Evolutionary conservation across 306 rosid species (phyloP).

Genomic region (Vachellia collinsii): DNA sequence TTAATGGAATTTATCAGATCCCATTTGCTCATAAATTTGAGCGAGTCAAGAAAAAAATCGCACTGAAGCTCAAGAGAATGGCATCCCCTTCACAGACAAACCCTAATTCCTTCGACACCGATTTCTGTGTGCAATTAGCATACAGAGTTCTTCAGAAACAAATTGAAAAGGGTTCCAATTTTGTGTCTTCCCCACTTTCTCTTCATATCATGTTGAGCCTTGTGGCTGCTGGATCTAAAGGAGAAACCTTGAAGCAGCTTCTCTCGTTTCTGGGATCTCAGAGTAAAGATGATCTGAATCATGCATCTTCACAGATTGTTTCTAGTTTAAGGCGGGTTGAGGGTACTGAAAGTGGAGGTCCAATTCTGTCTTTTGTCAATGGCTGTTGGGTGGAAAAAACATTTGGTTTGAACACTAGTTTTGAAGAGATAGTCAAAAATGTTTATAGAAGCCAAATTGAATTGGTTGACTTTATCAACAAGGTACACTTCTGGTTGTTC

Average conservation of each 20-base stretch:
- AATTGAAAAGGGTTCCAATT: constrained; percentile 11
- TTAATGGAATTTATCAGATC: not conserved
- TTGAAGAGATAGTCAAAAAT: not conserved
- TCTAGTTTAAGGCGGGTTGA: not conserved
- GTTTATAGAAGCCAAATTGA: constrained; percentile 18
- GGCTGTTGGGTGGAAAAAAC: constrained; percentile 25
- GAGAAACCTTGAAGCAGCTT: not conserved
- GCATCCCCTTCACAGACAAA: not conserved
- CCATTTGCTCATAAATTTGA: not conserved
- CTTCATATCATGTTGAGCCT: not conserved
- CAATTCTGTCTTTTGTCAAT: constrained; percentile 1
- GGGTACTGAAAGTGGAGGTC: not conserved
- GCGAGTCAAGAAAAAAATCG: not conserved
- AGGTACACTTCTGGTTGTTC: constrained; percentile 1
- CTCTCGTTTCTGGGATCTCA: not conserved
- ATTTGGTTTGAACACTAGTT: constrained; percentile 25
- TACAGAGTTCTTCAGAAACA: constrained; percentile 17
- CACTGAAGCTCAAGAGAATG: not conserved
- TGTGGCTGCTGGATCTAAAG: not conserved
- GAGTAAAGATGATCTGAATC: not conserved
- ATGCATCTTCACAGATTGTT: not conserved
- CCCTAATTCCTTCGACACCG: not conserved
- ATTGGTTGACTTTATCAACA: constrained; percentile 13
- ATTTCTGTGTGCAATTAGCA: constrained; percentile 27
- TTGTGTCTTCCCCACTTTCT: constrained; percentile 16